Evolutionary conservation across 2,329 filamentous ascomycete genomes (phyloP).

Genomic region (Pleurostoma richardsiae): DNA sequence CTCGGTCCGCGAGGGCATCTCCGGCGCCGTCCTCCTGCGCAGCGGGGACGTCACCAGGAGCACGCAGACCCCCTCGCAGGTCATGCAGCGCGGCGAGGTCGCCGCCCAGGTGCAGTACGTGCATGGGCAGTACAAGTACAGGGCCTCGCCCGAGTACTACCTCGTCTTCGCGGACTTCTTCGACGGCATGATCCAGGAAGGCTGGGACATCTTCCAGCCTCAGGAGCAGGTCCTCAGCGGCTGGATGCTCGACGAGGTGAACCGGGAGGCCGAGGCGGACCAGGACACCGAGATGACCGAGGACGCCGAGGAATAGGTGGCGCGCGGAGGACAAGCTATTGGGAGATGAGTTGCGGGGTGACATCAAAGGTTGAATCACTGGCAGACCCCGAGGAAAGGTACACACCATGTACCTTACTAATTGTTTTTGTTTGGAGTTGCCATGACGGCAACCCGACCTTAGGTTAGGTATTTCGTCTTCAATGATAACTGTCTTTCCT

Average conservation of each 20-base stretch:
- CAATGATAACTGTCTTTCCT: no score
- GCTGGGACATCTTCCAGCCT: slow-evolving; percentile 1
- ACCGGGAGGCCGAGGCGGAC: no score
- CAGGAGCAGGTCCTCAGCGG: no score
- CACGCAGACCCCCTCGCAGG: background rate
- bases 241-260: no score
- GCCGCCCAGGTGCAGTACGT: slow-evolving; percentile 1
- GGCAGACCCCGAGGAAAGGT: no score
- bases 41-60: background rate
- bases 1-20: background rate
- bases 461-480: no score
- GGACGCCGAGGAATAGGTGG: background rate
- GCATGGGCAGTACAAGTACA: background rate
- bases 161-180: slow-evolving; percentile 2
- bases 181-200: slow-evolving; percentile 3
- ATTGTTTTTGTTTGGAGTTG: no score
- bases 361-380: no score
- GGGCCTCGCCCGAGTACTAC: background rate
- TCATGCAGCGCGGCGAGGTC: background rate
- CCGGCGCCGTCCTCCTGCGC: slow-evolving; percentile 1
- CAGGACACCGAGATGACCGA: background rate
- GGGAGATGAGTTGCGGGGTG: no score
- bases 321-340: no score
- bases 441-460: no score
- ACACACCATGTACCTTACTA: no score